Percentiles rank a stretch among this genome's conserved stretches.
Evolutionary conservation across 371 early-diverging fungal species (phyloP).

Genomic region (Actinomucor elegans): DNA sequence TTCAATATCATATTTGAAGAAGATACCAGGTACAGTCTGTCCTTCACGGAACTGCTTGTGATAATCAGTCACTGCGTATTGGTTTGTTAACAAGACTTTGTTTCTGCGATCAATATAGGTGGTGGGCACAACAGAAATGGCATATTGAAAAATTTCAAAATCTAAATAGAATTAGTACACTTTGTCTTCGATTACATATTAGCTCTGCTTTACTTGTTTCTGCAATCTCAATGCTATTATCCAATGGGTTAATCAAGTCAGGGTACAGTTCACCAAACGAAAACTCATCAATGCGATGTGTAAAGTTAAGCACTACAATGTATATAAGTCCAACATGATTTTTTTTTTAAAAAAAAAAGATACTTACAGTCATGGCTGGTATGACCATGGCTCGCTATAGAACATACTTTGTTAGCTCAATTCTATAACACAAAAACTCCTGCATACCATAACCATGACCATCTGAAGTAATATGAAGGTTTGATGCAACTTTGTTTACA

Average conservation of each 20-base stretch:
- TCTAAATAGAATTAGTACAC: conserved; percentile 27
- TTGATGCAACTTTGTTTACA: conserved; percentile 83
- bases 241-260: conserved; percentile 83
- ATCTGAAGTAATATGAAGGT: conserved; percentile 86
- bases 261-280: conserved; percentile 89
- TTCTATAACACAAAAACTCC: background rate
- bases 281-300: conserved; percentile 88
- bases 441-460: conserved; percentile 85
- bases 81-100: conserved; percentile 73
- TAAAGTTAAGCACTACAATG: conserved; percentile 81
- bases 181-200: too few species aligned
- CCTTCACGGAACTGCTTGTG: conserved; percentile 49
- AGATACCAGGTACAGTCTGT: conserved; percentile 61
- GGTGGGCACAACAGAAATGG: conserved; percentile 83
- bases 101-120: conserved; percentile 66
- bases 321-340: background rate
- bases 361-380: conserved; percentile 68
- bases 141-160: conserved; percentile 80
- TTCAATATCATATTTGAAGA: conserved; percentile 91
- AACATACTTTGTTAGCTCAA: background rate
- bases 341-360: background rate
- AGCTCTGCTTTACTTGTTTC: conserved; percentile 57
- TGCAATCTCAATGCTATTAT: conserved; percentile 72
- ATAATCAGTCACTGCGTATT: conserved; percentile 90
- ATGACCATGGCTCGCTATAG: conserved; percentile 39